These are phyloP conservation scores for Meredithiella fracta DNA, from an alignment of 2,329 filamentous ascomycete genomes.

Conservation along the genomic window DNA sequence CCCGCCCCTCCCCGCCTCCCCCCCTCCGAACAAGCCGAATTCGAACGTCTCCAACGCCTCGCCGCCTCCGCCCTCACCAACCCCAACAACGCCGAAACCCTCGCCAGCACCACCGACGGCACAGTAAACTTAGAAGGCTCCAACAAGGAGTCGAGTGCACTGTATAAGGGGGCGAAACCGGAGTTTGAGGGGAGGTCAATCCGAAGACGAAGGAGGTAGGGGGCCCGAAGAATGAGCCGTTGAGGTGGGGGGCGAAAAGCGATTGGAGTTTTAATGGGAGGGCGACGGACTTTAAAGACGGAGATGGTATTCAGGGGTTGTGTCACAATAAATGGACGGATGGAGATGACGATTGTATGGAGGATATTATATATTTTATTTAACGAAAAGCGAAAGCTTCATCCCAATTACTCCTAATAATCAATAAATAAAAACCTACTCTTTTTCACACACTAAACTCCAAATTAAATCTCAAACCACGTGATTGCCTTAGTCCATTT, in stretches of 20 bases:
- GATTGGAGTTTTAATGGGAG: constrained; percentile 91
- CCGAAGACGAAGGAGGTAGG: constrained; percentile 91
- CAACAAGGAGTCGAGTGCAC: constrained; percentile 43
- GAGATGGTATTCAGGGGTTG: background rate
- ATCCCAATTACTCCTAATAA: too few species aligned
- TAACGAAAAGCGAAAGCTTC: too few species aligned
- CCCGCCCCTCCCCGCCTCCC: constrained; percentile 76
- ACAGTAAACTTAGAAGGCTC: constrained; percentile 27
- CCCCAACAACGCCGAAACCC: constrained; percentile 18
- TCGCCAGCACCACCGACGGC: constrained; percentile 19
- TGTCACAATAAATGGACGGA: background rate
- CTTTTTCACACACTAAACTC: too few species aligned
- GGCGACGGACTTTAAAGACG: constrained; percentile 66
- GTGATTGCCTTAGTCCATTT: too few species aligned
- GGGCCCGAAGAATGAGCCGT: constrained; percentile 90
- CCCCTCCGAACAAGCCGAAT: constrained; percentile 75
- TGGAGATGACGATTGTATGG: background rate
- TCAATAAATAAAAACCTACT: too few species aligned
- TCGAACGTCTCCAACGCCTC: constrained; percentile 64
- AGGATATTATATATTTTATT: background rate
- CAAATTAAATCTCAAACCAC: too few species aligned
- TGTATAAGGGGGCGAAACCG: constrained; percentile 61
- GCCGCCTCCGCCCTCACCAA: constrained; percentile 32
- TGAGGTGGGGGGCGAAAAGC: constrained; percentile 63
- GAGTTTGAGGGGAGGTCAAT: constrained; percentile 85